Evolutionary conservation across 1,284 basidiomycete genomes (phyloP), one percentile per base, ranked within the genome.

Genomic region (Butyriboletus appendiculatus): DNA sequence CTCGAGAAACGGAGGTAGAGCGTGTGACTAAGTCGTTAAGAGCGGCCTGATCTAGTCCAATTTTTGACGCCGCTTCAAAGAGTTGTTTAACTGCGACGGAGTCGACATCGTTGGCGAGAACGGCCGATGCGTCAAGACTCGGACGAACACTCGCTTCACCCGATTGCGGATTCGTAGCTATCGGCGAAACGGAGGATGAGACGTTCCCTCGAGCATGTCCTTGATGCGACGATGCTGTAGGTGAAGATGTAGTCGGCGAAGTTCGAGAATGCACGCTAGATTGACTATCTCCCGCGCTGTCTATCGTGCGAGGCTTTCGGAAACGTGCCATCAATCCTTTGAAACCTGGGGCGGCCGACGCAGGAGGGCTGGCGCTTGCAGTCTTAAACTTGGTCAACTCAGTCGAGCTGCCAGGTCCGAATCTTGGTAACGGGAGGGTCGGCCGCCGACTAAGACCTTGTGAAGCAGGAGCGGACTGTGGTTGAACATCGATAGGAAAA

Each of bases 281-380:
- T 43, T 66, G 70, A 53, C 68, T 64, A 51, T 72, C 68, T 43
- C 66, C 69, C 26, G 51, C 14, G 33, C 52, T 55, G 43, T 72
- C 68, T n/a, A 73, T 63, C 20, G 74, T 65, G 50, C 85, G 79
- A 57, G 78, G 81, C 65, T 84, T 91, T 47, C 88, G 81, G 67
- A 92, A 88, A 37, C 87, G 81, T 28, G 88, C 82, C 81, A 92
- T 90, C 69, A 92, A 86, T 11, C 88, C 84, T 67, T 84, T 88
- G 24, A 91, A 63, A 40, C 88, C 85, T 34, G 88, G 89, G 14
- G 83, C 78, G 24, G 87, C 81, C 20, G 87, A 85, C 5, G 86
- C 81, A 58, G 86, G 85, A 20, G 86, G 85, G 54, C 79, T 82
- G 16, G 80, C 70, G 22, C 79, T 63, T 22, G 80, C 68, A 3